These are phyloP conservation scores for Mycena alexandri DNA, from an alignment of 768 basidiomycete species.

Conservation along the genomic window DNA sequence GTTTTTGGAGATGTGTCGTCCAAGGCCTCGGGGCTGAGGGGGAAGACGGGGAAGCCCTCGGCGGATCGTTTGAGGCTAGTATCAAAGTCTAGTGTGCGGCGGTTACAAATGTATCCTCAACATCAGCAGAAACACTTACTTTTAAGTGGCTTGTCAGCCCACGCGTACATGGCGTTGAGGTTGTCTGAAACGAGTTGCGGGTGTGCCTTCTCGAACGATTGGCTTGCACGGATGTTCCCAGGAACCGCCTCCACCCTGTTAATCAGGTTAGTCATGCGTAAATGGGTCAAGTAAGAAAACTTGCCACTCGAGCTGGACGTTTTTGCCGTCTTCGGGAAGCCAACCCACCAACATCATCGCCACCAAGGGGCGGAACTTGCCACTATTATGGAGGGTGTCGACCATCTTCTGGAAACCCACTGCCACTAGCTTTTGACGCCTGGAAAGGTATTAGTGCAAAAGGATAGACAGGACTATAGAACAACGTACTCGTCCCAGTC, in stretches of 20 bases:
- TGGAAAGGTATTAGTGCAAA: slow-evolving; percentile 7
- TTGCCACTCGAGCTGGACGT: slow-evolving; percentile 23
- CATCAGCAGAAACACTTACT: slow-evolving; percentile 7
- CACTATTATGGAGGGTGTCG: slow-evolving; percentile 17
- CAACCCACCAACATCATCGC: slow-evolving; percentile 20
- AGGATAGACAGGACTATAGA: not conserved
- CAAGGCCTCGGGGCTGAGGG: slow-evolving; percentile 3
- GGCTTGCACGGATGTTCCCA: not conserved
- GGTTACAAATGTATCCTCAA: no score
- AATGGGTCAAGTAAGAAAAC: not conserved
- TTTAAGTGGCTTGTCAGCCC: slow-evolving; percentile 22
- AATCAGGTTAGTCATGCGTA: not conserved
- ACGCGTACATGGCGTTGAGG: slow-evolving; percentile 7
- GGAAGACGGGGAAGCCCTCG: not conserved
- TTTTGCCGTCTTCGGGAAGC: slow-evolving; percentile 10
- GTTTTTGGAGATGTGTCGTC: slow-evolving; percentile 2
- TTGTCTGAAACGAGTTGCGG: not conserved
- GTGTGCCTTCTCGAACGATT: slow-evolving; percentile 8
- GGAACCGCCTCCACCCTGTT: slow-evolving; percentile 24
- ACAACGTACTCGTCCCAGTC: slow-evolving; percentile 27
- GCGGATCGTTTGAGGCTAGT: not conserved
- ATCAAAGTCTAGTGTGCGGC: slow-evolving; percentile 5
- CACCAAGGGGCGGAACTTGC: slow-evolving; percentile 16
- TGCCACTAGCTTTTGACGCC: slow-evolving; percentile 24
- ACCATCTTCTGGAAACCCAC: slow-evolving; percentile 21